A percentile compares a stretch with the other conserved stretches of the same genome.
phyloP scores from a whole-genome alignment of 805 yeast species.

The Saccharomycopsis sp. region DNA sequence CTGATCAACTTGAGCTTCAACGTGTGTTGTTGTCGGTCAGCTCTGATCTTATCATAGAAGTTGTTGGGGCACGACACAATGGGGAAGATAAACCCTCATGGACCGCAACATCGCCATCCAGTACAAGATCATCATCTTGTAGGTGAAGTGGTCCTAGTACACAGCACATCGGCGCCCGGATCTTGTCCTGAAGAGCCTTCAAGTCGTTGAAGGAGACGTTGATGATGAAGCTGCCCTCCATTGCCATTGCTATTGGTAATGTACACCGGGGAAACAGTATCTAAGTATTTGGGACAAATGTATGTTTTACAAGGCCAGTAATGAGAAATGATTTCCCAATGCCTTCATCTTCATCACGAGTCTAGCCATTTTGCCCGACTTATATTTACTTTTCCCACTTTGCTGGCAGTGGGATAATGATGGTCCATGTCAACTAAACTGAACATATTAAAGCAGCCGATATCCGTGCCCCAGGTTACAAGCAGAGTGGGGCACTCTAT shows the following conservation, averaged over 20 bases:
- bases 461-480: slow-evolving; percentile 73
- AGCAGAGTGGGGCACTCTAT: slow-evolving; percentile 85
- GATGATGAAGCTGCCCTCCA: slow-evolving; percentile 62
- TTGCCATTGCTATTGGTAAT: slow-evolving; percentile 69
- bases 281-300: slow-evolving; percentile 67
- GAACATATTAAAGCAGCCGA: slow-evolving; percentile 63
- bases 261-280: slow-evolving; percentile 73
- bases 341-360: slow-evolving; percentile 83
- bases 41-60: slow-evolving; percentile 85
- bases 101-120: slow-evolving; percentile 95
- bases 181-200: slow-evolving; percentile 52
- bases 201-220: slow-evolving; percentile 74
- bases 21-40: slow-evolving; percentile 81
- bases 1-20: slow-evolving; percentile 67
- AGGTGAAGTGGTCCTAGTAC: slow-evolving; percentile 88
- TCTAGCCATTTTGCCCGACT: slow-evolving; percentile 55
- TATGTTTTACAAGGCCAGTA: slow-evolving; percentile 73
- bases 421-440: slow-evolving; percentile 75
- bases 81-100: slow-evolving; percentile 89
- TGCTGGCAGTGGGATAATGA: slow-evolving; percentile 87
- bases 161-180: slow-evolving; percentile 89
- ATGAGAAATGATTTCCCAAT: slow-evolving; percentile 80
- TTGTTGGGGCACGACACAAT: slow-evolving; percentile 87
- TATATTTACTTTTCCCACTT: slow-evolving; percentile 93
- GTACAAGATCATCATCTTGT: slow-evolving; percentile 80